Base-by-base conservation (phyloP, 1,284 basidiomycete genomes). In the Naganishia sp. region DNA sequence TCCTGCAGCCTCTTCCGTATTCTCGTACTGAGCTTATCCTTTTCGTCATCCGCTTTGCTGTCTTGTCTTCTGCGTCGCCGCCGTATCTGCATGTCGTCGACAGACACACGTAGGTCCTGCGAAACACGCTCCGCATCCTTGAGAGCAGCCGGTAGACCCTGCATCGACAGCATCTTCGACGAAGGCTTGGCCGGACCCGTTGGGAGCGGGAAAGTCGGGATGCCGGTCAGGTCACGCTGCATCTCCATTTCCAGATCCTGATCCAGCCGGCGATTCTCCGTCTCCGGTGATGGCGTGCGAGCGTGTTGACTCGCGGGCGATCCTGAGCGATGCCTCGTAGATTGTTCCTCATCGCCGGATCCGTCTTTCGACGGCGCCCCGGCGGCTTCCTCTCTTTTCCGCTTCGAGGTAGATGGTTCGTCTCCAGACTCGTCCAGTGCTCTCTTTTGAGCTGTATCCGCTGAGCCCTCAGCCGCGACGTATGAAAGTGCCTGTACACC, bases 111-210 rank as follows among this genome's bases (percentile, higher is more conserved):
- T 2, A 81, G 79, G 4, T 82, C 73, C 35, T 90, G 85, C 67
- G 89, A 83, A 25, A 94, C 83, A 39, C 91, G 75, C 67, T 87
- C 84, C 6, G 91, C 92, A 67, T 86, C 84, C 31, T 88, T 79
- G 6, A 93, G 81, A 18, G 87, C 89, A 70, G 83, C 82, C 72
- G 92, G 90, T 15, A 94, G 82, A 45, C 90, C 90, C 77, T 92
- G 90, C 39, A 87, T 81, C 5, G 86, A 86, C 18, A 93, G 84
- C 23, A 84, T 80, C 9, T 84, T 81, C 70, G 86, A 86, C 31
- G 87, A 87, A 0, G 90, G 90, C 1, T 88, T 86, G 68, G 87
- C 82, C 0, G 90, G 90, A 39, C 84, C 81, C 5, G 82, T 81
- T 6, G 90, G 90, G 6, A 87, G 79, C 2, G 92, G 89, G 74